These are phyloP conservation scores for Hypoxylon sp. DNA, from an alignment of 2,329 filamentous ascomycete genomes.

Conservation along the genomic window DNA sequence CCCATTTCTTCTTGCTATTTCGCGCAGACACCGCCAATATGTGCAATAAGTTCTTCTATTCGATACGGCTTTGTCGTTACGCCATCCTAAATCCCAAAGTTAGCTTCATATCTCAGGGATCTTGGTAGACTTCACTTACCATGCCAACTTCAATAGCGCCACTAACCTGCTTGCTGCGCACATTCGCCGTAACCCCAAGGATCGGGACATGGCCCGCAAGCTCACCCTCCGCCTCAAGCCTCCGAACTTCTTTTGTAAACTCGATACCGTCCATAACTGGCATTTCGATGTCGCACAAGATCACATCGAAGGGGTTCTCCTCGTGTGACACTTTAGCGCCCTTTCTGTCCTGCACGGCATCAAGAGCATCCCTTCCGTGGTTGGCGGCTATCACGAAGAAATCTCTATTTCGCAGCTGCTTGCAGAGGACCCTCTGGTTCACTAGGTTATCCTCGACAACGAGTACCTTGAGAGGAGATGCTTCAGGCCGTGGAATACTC, in stretches of 20 bases:
- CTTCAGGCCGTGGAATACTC: background rate
- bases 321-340: background rate
- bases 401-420: slow-evolving; percentile 65
- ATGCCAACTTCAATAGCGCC: slow-evolving; percentile 50
- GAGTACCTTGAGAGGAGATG: slow-evolving; percentile 56
- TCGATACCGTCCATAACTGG: slow-evolving; percentile 51
- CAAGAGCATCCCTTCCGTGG: slow-evolving; percentile 70
- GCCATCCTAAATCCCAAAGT: slow-evolving; percentile 45
- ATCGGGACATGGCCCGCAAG: slow-evolving; percentile 48
- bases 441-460: slow-evolving; percentile 74
- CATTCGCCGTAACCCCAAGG: slow-evolving; percentile 51
- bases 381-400: slow-evolving; percentile 69
- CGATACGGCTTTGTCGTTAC: slow-evolving; percentile 52
- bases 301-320: slow-evolving; percentile 43
- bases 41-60: slow-evolving; percentile 50
- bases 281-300: slow-evolving; percentile 53
- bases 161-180: slow-evolving; percentile 49
- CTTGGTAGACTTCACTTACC: slow-evolving; percentile 36
- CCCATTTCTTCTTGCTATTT: background rate
- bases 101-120: background rate
- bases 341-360: slow-evolving; percentile 47
- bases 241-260: slow-evolving; percentile 47
- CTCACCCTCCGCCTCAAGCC: slow-evolving; percentile 40
- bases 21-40: slow-evolving; percentile 47
- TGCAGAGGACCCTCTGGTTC: slow-evolving; percentile 70